Conservation (phyloP, 768 basidiomycete species). For the Lyophyllum decastes region DNA sequence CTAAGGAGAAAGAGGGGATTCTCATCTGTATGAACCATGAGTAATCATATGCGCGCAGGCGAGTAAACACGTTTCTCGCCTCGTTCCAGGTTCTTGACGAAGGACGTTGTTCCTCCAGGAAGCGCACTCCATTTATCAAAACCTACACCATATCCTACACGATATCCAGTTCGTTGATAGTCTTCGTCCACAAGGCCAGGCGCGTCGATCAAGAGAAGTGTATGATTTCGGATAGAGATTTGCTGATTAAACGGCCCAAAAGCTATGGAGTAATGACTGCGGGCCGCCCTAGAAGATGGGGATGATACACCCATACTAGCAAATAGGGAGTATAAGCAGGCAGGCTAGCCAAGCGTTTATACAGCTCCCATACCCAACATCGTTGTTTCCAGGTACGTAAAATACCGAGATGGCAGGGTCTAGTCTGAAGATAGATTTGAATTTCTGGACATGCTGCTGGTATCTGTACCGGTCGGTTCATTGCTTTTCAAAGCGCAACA, state of each 20-base stretch:
- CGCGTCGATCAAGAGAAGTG: slow-evolving; percentile 71
- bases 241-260: slow-evolving; percentile 74
- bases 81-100: slow-evolving; percentile 47
- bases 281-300: slow-evolving; percentile 52
- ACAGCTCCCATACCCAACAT: slow-evolving; percentile 54
- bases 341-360: neutral
- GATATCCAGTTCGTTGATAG: slow-evolving; percentile 59
- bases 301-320: slow-evolving; percentile 56
- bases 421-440: slow-evolving; percentile 59
- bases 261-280: slow-evolving; percentile 54
- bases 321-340: neutral
- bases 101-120: slow-evolving; percentile 57
- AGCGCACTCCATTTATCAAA: slow-evolving; percentile 61
- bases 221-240: slow-evolving; percentile 66
- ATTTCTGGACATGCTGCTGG: slow-evolving; percentile 55
- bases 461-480: slow-evolving; percentile 46
- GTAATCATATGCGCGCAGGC: slow-evolving; percentile 5
- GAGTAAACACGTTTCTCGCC: slow-evolving; percentile 32
- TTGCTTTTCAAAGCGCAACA: neutral
- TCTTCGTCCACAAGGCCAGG: slow-evolving; percentile 85
- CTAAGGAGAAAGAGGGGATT: slow-evolving; percentile 70
- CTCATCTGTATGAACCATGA: slow-evolving; percentile 20
- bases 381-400: slow-evolving; percentile 81
- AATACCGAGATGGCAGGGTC: slow-evolving; percentile 42
- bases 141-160: slow-evolving; percentile 45